Evolutionary conservation across 306 rosid genomes (phyloP), one percentile per base, ranked within the genome.

Genomic region (Ormosia emarginata): DNA sequence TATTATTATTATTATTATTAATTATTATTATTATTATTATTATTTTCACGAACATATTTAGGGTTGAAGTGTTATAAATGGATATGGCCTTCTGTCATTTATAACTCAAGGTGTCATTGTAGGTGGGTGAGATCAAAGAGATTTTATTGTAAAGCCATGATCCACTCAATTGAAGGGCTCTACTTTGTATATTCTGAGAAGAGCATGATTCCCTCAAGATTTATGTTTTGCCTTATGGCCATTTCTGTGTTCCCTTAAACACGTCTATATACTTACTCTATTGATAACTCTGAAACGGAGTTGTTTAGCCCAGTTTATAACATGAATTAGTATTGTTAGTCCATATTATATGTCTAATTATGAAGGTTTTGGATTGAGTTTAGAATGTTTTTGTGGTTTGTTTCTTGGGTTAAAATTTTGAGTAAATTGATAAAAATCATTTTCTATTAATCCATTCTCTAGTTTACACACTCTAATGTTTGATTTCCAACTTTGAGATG

Each of bases 171-270:
- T 39, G 29, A 17, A 66, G 49, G 50, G 53, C 37, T 24, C 8
- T 49, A 5, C 43, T 63, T 77, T 34, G 17, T 77, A 30, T 50
- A 50, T 50, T 52, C 88, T 8, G 93, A 86, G 64, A 92, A 87
- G 87, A 70, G 79, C 84, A 81, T 80, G 90, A 41, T 80, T 80
- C 82, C 90, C 11, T 84, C 88, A 90, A 90, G 86, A 71, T 81
- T 87, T 29, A 18, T 87, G 63, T 90, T 85, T 44, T 88, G 83
- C 75, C 50, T 88, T 36, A 86, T 90, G 57, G 33, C 73, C 33
- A 55, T 88, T 43, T 89, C 92, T 37, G 40, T 85, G 90, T 85
- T 89, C 37, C 83, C 90, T 89, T 81, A 0, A 5, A 43, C 73
- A 14, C 3, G 6, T 30, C 50, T 52, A 13, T 37, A 32, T 49